Base-by-base conservation (phyloP, 805 yeast species). In the Wickerhamiella brachini region DNA sequence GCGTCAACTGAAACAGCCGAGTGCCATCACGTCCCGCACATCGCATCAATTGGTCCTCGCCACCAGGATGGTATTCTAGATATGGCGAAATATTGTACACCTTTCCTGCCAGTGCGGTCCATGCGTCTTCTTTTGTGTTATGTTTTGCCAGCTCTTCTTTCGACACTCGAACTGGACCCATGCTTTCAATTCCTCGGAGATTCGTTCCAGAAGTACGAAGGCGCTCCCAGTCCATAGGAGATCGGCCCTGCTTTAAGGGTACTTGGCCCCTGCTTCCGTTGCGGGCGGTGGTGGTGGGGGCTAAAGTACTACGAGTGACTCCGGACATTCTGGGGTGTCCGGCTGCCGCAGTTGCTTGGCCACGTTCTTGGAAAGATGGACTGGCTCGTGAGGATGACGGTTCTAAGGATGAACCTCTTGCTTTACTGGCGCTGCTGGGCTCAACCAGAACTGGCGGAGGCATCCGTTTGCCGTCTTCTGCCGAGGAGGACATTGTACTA, bases 1-100 rank as follows among this genome's bases (percentile, higher is more conserved):
- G 85, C 50, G 63, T 63, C 65, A 80, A 79, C 65, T 81, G 78
- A 61, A 90, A 90, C 54, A 85, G 61, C 2, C 67, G 57, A 2
- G 95, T 86, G 1, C 90, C 93, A 63, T 90, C 97, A 48, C 72
- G 71, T 0, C 96, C 96, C 1, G 94, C 93, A 59, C 83, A 78
- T 48, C 78, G 75, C 78, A 85, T 71, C 43, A 90, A 68, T 60
- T 87, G 85, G 6, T 77, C 79, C 3, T 72, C 79, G 1, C 98
- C 98, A 37, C 98, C 98, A 0, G 98, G 98, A 58, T 90, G 98
- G 65, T 80, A 93, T 50, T 77, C 71, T 37, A 93, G 62, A 65
- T 93, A 90, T 12, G 83, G 80, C 0, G 96, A 80, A n/a, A 90
- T 71, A 61, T 89, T 86, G 69, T 85, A 90, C 1, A 90, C 95